Percentiles rank a stretch among this genome's conserved stretches.
Conservation (phyloP, 2,329 filamentous ascomycete species). For the Macrophomina pseudophaseolina region DNA sequence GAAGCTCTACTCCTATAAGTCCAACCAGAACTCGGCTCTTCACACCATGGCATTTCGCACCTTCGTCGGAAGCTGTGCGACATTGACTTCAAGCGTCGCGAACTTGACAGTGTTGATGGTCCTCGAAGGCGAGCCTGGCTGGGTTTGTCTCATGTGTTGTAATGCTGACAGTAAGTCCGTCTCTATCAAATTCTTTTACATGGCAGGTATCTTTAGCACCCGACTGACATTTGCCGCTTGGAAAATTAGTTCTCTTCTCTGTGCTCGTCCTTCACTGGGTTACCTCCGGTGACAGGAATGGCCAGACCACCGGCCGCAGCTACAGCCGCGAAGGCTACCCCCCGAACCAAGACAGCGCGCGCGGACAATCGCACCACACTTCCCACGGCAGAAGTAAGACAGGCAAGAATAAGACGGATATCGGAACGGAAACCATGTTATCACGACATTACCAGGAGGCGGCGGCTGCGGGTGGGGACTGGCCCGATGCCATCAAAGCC, state of each 20-base stretch:
- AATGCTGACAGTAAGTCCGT: slow-evolving; percentile 10
- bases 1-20: slow-evolving; percentile 13
- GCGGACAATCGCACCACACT: background rate
- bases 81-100: background rate
- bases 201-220: too few relatives aligned
- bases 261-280: slow-evolving; percentile 17
- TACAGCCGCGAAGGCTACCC: background rate
- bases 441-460: slow-evolving; percentile 12
- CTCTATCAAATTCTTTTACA: too few relatives aligned
- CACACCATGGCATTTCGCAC: slow-evolving; percentile 21
- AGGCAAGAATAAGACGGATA: background rate
- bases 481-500: slow-evolving; percentile 1
- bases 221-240: too few relatives aligned
- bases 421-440: slow-evolving; percentile 1
- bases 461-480: background rate
- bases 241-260: slow-evolving; percentile 7
- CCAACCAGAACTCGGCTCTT: background rate
- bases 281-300: slow-evolving; percentile 6
- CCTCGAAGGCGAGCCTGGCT: slow-evolving; percentile 18
- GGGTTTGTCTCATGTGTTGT: slow-evolving; percentile 21
- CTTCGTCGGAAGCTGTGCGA: slow-evolving; percentile 11
- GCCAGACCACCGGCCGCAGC: slow-evolving; percentile 7
- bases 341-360: background rate
- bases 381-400: background rate
- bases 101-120: slow-evolving; percentile 3